Conservation (phyloP, 805 yeast species). For the Clavispora carvajalis region DNA sequence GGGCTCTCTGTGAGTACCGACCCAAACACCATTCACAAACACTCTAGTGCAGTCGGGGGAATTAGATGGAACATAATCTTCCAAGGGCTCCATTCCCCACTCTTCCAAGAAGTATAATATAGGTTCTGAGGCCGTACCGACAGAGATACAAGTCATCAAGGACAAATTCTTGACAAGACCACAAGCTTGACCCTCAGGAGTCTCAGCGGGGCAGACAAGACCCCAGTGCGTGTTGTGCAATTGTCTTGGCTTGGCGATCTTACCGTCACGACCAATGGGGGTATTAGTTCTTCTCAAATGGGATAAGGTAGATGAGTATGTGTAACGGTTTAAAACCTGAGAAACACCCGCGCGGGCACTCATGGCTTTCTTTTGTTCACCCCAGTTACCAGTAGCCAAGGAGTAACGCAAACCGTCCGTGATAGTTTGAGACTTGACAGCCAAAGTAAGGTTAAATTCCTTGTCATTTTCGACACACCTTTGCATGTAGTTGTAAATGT, state of each 20-base stretch:
- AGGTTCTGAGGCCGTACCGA: conserved; percentile 96
- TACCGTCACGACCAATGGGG: conserved; percentile 99
- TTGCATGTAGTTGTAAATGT: conserved; percentile 96
- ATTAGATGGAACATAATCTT: conserved; percentile 90
- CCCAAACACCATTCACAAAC: conserved; percentile 99
- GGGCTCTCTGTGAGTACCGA: conserved; percentile 96
- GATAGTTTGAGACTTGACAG: conserved; percentile 94
- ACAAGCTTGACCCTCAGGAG: conserved; percentile 99
- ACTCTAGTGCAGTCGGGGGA: conserved; percentile 89
- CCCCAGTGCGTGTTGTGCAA: conserved; percentile 99
- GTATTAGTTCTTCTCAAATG: conserved; percentile 99
- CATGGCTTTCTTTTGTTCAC: conserved; percentile 99
- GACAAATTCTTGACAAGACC: conserved; percentile 96
- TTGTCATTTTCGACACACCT: conserved; percentile 97
- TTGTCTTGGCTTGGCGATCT: conserved; percentile 97
- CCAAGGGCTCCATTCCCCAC: conserved; percentile 99
- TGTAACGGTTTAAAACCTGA: conserved; percentile 95
- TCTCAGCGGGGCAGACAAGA: conserved; percentile 98
- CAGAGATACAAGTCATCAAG: conserved; percentile 95
- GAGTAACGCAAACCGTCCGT: conserved; percentile 97
- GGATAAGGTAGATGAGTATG: conserved; percentile 96
- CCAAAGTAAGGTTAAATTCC: conserved; percentile 92
- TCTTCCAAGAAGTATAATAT: conserved; percentile 89
- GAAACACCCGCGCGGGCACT: conserved; percentile 98
- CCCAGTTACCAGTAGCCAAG: conserved; percentile 99